Conservation (phyloP, 169 alveolate genomes). For the Plasmodium chabaudi region DNA sequence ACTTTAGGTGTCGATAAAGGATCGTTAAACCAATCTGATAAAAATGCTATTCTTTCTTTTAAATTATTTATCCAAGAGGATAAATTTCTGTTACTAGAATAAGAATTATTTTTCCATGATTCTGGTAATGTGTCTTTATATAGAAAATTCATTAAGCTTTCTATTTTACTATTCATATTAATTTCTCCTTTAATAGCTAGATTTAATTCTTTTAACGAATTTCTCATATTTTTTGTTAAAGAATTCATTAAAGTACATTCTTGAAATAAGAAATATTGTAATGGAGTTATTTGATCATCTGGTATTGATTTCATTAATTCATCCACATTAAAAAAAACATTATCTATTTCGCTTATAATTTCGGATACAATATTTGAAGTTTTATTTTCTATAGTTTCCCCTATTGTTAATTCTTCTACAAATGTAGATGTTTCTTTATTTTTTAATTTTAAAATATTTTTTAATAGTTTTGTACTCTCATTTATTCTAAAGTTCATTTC, state of each 20-base stretch:
- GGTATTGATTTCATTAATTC: conserved; percentile 78
- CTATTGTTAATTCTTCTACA: conserved; percentile 66
- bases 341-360: conserved; percentile 56
- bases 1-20: conserved; percentile 93
- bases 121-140: conserved; percentile 92
- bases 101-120: conserved; percentile 93
- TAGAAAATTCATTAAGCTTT: conserved; percentile 89
- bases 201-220: conserved; percentile 91
- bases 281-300: conserved; percentile 91
- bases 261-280: conserved; percentile 84
- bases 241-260: conserved; percentile 62
- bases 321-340: conserved; percentile 57
- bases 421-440: conserved; percentile 59
- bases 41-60: conserved; percentile 92
- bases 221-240: conserved; percentile 41
- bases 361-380: conserved; percentile 49
- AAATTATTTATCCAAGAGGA: conserved; percentile 94
- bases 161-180: conserved; percentile 94
- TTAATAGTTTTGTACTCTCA: conserved; percentile 71
- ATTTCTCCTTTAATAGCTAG: conserved; percentile 96
- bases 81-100: conserved; percentile 94
- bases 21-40: conserved; percentile 93
- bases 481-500: conserved; percentile 74
- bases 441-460: conserved; percentile 68
- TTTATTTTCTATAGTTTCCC: conserved; percentile 55